Evolutionary conservation across 148 eudicot species (phyloP).

Genomic region (Pharnaceum exiguum): DNA sequence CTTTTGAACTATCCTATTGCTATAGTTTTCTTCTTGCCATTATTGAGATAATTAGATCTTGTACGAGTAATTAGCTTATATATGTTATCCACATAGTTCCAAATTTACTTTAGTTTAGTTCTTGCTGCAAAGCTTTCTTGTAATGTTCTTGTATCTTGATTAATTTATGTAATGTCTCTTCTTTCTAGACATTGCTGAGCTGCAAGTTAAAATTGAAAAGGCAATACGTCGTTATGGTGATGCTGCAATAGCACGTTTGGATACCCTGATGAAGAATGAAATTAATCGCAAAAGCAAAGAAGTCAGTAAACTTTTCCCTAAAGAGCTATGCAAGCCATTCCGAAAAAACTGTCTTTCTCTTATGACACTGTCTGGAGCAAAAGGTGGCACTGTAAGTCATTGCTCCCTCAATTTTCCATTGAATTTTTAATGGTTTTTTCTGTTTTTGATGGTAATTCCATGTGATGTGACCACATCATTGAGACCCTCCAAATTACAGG

Average conservation of each 20-base stretch:
- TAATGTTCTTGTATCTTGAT: background rate
- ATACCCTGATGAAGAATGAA: constrained; percentile 83
- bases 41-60: no score
- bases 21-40: no score
- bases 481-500: no score
- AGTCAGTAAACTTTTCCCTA: constrained; percentile 60
- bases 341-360: constrained; percentile 86
- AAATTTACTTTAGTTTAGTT: no score
- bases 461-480: no score
- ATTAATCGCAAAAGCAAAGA: constrained; percentile 50
- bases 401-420: constrained; percentile 1
- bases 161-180: background rate
- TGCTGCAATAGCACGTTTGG: constrained; percentile 65
- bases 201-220: constrained; percentile 83
- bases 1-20: no score
- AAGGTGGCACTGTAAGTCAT: constrained; percentile 90
- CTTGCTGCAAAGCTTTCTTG: background rate
- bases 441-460: background rate
- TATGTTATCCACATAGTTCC: no score
- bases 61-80: no score
- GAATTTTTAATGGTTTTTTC: background rate
- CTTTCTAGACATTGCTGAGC: constrained; percentile 44
- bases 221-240: constrained; percentile 62
- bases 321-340: constrained; percentile 75
- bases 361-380: constrained; percentile 97